A percentile compares a stretch with the other conserved stretches of the same genome.
Conservation (phyloP, 345 rosid genomes). For the Chamaenerion angustifolium region DNA sequence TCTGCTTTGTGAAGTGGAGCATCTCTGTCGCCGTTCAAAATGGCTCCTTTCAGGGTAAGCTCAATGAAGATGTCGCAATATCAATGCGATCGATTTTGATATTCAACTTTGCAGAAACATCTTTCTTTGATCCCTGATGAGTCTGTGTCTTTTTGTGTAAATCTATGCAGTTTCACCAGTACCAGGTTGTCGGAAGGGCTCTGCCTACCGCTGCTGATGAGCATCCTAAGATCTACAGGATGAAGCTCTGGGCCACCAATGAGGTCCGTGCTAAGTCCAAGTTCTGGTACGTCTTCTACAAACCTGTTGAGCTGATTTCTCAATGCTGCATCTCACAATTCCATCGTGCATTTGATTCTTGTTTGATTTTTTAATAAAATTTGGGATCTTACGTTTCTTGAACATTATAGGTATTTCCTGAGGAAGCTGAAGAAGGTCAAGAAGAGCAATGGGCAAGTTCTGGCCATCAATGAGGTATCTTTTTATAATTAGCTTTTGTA, state of each 20-base stretch:
- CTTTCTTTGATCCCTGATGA: too few relatives aligned
- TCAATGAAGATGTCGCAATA: too few relatives aligned
- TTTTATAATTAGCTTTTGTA: not conserved
- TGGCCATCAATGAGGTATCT: constrained; percentile 8
- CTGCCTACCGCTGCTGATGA: constrained; percentile 10
- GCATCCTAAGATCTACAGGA: constrained; percentile 11
- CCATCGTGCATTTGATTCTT: not conserved
- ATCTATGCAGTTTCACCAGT: constrained; percentile 11
- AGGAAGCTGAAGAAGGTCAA: constrained; percentile 13
- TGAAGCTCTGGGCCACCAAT: constrained; percentile 12
- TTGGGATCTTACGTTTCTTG: too few relatives aligned
- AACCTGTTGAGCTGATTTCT: not conserved
- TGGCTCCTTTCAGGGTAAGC: too few relatives aligned
- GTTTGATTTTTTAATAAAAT: not conserved
- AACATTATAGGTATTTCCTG: constrained; percentile 6
- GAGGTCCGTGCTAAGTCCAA: constrained; percentile 12
- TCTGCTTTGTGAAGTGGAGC: too few relatives aligned
- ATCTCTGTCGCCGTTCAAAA: too few relatives aligned
- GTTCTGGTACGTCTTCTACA: constrained; percentile 6
- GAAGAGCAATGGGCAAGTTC: constrained; percentile 11
- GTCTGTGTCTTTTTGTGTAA: too few relatives aligned
- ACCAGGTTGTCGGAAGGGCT: constrained; percentile 12
- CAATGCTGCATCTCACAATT: not conserved
- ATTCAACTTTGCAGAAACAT: too few relatives aligned
- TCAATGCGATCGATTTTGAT: too few relatives aligned